A percentile compares a stretch with the other conserved stretches of the same genome.
Conservation (phyloP, 306 rosid species). For the Mucuna pruriens region DNA sequence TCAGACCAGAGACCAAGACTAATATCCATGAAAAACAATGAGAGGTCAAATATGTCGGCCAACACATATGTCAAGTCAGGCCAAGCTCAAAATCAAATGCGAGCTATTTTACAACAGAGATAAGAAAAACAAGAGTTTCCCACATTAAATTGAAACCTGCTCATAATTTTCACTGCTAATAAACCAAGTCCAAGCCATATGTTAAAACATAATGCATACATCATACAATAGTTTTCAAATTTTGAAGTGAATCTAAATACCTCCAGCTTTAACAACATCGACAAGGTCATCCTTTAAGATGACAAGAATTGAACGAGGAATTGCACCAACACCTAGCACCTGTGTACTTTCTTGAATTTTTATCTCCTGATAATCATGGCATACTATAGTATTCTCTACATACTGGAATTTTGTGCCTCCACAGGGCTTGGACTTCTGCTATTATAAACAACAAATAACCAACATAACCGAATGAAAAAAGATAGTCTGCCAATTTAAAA, state of each 20-base stretch:
- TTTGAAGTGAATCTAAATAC: slow-evolving; percentile 49
- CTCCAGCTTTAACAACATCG: slow-evolving; percentile 96
- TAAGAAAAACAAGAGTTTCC: not conserved
- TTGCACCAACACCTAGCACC: slow-evolving; percentile 88
- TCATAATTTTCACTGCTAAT: slow-evolving; percentile 15
- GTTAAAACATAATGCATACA: slow-evolving; percentile 10
- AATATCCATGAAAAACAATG: not conserved
- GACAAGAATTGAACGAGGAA: slow-evolving; percentile 92
- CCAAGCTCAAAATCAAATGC: not conserved
- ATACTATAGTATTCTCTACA: slow-evolving; percentile 77
- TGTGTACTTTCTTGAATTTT: slow-evolving; percentile 94
- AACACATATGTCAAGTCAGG: not conserved
- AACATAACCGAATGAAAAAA: slow-evolving; percentile 25
- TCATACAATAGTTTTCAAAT: slow-evolving; percentile 23
- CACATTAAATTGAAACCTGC: slow-evolving; percentile 5
- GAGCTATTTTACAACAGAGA: not conserved
- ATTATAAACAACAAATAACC: slow-evolving; percentile 37
- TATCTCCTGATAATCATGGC: slow-evolving; percentile 96
- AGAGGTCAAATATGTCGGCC: no score
- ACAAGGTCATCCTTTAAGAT: slow-evolving; percentile 92
- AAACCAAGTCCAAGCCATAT: not conserved
- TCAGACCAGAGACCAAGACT: not conserved
- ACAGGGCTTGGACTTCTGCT: slow-evolving; percentile 68
- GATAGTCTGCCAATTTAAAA: slow-evolving; percentile 1
- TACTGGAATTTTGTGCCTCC: slow-evolving; percentile 75